phyloP scores from a whole-genome alignment of 2,329 filamentous ascomycete genomes.

The Phaeosphaeria sp. region DNA sequence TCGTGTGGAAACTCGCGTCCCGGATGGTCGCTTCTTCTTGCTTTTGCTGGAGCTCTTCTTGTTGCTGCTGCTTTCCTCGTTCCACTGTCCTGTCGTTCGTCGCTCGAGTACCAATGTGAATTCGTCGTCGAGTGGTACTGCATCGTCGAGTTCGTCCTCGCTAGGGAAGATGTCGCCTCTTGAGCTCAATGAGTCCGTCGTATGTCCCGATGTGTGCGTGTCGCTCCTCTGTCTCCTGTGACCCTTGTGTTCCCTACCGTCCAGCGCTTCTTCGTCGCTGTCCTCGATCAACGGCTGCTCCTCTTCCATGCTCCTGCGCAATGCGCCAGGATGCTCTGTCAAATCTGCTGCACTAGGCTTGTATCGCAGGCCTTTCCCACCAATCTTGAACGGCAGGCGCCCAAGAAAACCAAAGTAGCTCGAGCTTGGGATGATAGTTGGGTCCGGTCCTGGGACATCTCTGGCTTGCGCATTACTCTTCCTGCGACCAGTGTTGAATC shows the following conservation, averaged over 20 bases:
- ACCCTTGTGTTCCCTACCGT: conserved; percentile 33
- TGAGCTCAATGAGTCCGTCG: conserved; percentile 84
- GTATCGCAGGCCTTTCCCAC: conserved; percentile 79
- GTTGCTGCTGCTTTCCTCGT: conserved; percentile 75
- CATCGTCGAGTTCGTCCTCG: conserved; percentile 85
- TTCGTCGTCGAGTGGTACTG: conserved; percentile 90
- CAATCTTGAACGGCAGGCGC: conserved; percentile 83
- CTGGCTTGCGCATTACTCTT: conserved; percentile 62
- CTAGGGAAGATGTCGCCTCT: conserved; percentile 90
- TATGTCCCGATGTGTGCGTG: conserved; percentile 80
- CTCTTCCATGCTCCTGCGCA: conserved; percentile 61
- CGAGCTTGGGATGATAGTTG: conserved; percentile 88
- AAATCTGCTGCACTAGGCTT: conserved; percentile 90
- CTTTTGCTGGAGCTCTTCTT: conserved; percentile 61
- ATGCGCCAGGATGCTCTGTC: conserved; percentile 79
- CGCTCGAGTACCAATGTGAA: conserved; percentile 84
- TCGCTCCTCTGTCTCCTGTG: conserved; percentile 72
- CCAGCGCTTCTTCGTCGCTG: conserved; percentile 55
- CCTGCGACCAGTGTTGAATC: conserved; percentile 49
- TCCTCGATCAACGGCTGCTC: conserved; percentile 74
- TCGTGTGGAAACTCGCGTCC: conserved; percentile 55
- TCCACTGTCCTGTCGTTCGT: conserved; percentile 63
- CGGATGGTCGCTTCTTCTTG: conserved; percentile 54
- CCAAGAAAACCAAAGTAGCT: conserved; percentile 86
- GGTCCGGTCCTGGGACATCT: conserved; percentile 65